Base-by-base conservation (phyloP, 2,329 filamentous ascomycete species). In the Lecanicillium sp. region DNA sequence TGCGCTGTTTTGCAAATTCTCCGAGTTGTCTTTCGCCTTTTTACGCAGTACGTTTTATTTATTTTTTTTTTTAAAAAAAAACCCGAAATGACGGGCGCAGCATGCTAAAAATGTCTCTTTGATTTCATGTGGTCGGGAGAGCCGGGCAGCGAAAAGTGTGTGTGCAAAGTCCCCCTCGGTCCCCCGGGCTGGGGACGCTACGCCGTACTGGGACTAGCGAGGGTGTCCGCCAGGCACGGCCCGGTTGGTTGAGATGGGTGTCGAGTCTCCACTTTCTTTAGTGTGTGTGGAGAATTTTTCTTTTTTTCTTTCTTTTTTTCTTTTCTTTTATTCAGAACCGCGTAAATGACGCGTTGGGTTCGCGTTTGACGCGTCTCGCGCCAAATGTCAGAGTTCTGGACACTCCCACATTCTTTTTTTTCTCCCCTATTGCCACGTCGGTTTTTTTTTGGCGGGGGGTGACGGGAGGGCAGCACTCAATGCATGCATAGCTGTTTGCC, bases 311-410 rank as follows among this genome's bases (percentile, higher is more conserved):
- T n/a, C n/a, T n/a, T n/a, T 17, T 14, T n/a, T 40, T 10, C 11
- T 21, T 35, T 35, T 35, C n/a, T 38, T 32, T 26, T 10, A n/a
- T n/a, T n/a, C n/a, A n/a, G n/a, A 24, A 19, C 14, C 46, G 46
- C 46, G 46, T 49, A 32, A 49, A 42, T 47, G 30, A 49, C 46
- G 46, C 39, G 46, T 49, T 42, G 21, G 12, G 37, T 49, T 49
- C 46, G 39, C 46, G 46, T 36, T 30, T 20, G 46, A 24, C 46
- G 46, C 39, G 46, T 43, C 33, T 49, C 38, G 24, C 24, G 12
- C 17, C 23, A n/a, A 37, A 23, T n/a, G 37, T 30, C 48, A 52
- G 50, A 45, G 33, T 37, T 24, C 24, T 15, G 32, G 20, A 5
- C 17, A 45, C 23, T 23, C 33, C 33, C 33, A 29, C 43, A 27